phyloP scores from a whole-genome alignment of 495 filamentous ascomycete genomes.

The Pseudoneurospora amorphoporcata region DNA sequence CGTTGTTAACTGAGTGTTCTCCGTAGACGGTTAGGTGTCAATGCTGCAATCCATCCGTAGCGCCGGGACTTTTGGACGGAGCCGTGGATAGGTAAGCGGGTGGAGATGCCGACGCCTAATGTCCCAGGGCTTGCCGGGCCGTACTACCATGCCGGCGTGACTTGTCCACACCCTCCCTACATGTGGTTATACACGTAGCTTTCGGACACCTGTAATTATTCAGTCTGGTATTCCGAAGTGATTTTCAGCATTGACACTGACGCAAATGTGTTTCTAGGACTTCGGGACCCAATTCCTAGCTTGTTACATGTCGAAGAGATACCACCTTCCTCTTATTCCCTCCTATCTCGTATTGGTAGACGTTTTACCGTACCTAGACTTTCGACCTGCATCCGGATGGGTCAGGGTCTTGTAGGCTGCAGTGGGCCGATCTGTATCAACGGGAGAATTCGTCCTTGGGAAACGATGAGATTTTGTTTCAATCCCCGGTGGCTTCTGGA shows the following conservation, averaged over 20 bases:
- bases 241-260: not conserved
- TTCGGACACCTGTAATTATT: not conserved
- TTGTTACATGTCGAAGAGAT: not conserved
- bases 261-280: not conserved
- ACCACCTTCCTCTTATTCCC: not conserved
- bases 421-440: not conserved
- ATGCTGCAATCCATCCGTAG: not conserved
- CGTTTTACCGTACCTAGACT: not conserved
- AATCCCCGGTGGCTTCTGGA: not conserved
- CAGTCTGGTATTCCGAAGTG: not conserved
- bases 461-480: not conserved
- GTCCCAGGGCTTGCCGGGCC: not conserved
- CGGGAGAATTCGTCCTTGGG: not conserved
- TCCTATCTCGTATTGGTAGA: not conserved
- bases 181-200: not conserved
- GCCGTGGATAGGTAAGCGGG: not conserved
- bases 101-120: not conserved
- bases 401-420: not conserved
- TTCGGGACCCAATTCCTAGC: not conserved
- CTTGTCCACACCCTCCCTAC: not conserved
- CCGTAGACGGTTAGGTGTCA: not conserved
- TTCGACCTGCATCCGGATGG: not conserved
- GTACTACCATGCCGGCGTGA: not conserved
- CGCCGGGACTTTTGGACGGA: not conserved
- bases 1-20: not conserved